Evolutionary conservation across 2,329 filamentous ascomycete genomes (phyloP), one percentile per base, ranked within the genome.

Genomic region (Orbilia brochopaga): DNA sequence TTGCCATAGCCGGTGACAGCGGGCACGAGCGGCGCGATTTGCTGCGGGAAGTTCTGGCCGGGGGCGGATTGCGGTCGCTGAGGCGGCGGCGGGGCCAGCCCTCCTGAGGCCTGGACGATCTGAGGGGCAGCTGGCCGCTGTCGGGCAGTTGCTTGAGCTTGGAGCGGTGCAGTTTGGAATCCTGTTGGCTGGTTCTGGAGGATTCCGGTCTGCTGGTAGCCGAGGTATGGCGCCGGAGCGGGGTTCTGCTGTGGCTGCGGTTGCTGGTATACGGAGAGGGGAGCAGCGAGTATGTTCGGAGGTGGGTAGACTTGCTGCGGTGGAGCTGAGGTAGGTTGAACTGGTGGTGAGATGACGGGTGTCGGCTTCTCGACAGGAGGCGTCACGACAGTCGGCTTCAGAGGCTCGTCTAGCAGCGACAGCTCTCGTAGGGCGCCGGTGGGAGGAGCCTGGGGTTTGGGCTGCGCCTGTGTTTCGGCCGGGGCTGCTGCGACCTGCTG

Each of bases 1-100:
- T 65, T 64, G 32, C 48, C 37, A 24, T 60, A 67, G 11, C 64
- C 64, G 6, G 66, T 62, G 24, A 67, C 50, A 2, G 62, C 63
- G 48, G 69, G 79, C 63, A 81, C 80, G 62, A 81, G 79, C 52
- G 80, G 78, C 74, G 77, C 74, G 6, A 76, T 75, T 69, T 79
- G 78, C 55, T 79, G 79, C 72, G 82, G 81, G 78, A 83, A 80
- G 74, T 73, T 84, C 77, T 90, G 88, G 66, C 81, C 86, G 50
- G 94, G 81, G 51, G 94, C 93, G 42, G 94, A 93, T 44, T 93
- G 97, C 11, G 94, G 84, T 6, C 94, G 89, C 72, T 94, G 85
- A 58, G 87, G 85, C 10, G 92, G 91, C 17, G 90, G 83, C 24
- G 86, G 91, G 54, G 88, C 85, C 73, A 92, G 85, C 40, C 96